Evolutionary conservation across 257 asterid genomes (phyloP).

Genomic region (Solanum sejunctum): DNA sequence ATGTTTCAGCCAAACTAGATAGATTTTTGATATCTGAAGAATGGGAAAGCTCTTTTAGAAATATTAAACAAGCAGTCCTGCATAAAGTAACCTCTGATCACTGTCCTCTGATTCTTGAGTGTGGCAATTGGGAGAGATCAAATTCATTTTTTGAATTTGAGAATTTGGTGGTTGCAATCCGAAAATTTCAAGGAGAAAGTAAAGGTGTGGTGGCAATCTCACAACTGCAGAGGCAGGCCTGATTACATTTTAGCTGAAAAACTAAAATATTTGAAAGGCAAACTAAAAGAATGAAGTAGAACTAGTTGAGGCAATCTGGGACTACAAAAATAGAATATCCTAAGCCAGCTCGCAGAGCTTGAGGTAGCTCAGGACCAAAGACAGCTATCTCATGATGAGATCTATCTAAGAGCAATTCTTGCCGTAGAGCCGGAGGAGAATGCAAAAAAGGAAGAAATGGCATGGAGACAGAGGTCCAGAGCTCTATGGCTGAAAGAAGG

Average conservation of each 20-base stretch:
- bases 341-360: too few relatives aligned
- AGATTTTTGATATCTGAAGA: neutral
- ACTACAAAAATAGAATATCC: neutral
- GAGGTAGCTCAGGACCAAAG: too few relatives aligned
- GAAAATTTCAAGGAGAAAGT: neutral
- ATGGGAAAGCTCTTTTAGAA: neutral
- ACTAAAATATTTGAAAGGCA: neutral
- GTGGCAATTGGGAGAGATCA: neutral
- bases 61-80: neutral
- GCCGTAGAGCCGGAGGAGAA: too few relatives aligned
- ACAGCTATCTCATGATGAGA: too few relatives aligned
- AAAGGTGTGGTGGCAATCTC: neutral
- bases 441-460: too few relatives aligned
- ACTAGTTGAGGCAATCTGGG: neutral
- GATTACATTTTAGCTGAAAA: neutral
- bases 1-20: neutral
- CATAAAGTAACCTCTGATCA: neutral
- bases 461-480: too few relatives aligned
- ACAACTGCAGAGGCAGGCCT: neutral
- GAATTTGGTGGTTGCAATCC: neutral
- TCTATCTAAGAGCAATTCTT: too few relatives aligned
- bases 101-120: neutral
- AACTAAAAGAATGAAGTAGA: neutral
- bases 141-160: neutral
- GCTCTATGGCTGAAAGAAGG: too few relatives aligned